Conservation (phyloP, 1,139 yeast species). For the Waltiozyma sp. region DNA sequence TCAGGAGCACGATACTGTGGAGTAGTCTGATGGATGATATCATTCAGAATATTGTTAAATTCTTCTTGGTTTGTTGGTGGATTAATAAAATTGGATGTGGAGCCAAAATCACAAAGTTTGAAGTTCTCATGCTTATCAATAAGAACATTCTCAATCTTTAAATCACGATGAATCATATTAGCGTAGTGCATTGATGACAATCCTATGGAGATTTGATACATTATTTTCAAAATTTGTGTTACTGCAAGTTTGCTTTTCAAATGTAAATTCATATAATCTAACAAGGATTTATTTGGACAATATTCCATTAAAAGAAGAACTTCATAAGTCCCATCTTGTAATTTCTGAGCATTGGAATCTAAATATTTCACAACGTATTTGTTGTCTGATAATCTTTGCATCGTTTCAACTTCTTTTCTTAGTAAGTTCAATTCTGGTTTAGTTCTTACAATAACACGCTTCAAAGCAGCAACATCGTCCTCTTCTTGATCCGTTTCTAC, state of each 20-base stretch:
- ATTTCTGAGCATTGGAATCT: conserved; percentile 67
- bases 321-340: conserved; percentile 42
- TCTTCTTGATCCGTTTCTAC: conserved; percentile 20
- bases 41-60: conserved; percentile 48
- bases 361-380: conserved; percentile 54
- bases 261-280: conserved; percentile 66
- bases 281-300: conserved; percentile 59
- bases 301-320: conserved; percentile 71
- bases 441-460: conserved; percentile 64
- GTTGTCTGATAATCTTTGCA: conserved; percentile 48
- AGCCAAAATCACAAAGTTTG: conserved; percentile 72
- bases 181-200: conserved; percentile 63
- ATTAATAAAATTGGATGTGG: conserved; percentile 48
- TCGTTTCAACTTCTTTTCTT: conserved; percentile 70
- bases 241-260: conserved; percentile 54
- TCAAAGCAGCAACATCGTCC: conserved; percentile 43
- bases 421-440: conserved; percentile 53
- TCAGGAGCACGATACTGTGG: conserved; percentile 80
- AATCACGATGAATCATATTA: conserved; percentile 59
- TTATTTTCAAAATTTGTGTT: conserved; percentile 50
- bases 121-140: conserved; percentile 44
- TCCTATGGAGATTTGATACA: conserved; percentile 58
- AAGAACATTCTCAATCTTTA: conserved; percentile 69
- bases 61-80: conserved; percentile 61
- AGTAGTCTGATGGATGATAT: conserved; percentile 65